Evolutionary conservation across 2,329 filamentous ascomycete species (phyloP), one percentile per base, ranked within the genome.

Genomic region (Claviceps paspali): DNA sequence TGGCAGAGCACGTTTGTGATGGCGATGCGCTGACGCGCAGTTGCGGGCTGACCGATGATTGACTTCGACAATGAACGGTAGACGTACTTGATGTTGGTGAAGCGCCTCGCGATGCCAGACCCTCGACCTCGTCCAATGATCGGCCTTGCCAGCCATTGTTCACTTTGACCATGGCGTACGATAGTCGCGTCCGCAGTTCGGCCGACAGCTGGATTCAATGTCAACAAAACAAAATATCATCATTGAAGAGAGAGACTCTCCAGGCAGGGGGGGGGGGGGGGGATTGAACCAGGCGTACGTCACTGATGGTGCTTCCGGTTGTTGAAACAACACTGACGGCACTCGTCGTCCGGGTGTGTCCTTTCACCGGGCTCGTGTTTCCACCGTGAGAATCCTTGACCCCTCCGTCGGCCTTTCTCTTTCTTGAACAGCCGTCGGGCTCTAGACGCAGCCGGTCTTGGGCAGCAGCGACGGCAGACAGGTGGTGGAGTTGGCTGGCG

Each of bases 81-180:
- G 74, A 69, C 40, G 67, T 62, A 55, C 69, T 70, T 34, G 79
- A 68, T 24, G 68, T 62, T 19, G 77, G 75, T 1, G 79, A 83
- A 15, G 66, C 71, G 40, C 69, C 70, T 38, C 80, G 76, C 2
- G 82, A 83, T 8, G 82, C 74, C 29, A 84, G 61, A 33, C 73
- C 74, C 58, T 88, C 84, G 22, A 88, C 73, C 56, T 88, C 82
- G 38, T 81, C 77, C 40, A 91, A 74, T 14, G 76, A 76, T 44
- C 80, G 76, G 35, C 78, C 71, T 58, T 93, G 82, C 80, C 86
- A 91, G 41, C 84, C 85, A 52, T 92, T 78, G 53, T 85, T 84
- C 29, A 95, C 82, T 58, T 94, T 95, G 53, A 92, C 72, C 72
- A 93, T 91, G 45, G 88, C 88, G 57, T 95, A 95, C 6, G 85